Evolutionary conservation across 2,329 filamentous ascomycete genomes (phyloP), one percentile per base, ranked within the genome.

Genomic region (Colletotrichum lini): DNA sequence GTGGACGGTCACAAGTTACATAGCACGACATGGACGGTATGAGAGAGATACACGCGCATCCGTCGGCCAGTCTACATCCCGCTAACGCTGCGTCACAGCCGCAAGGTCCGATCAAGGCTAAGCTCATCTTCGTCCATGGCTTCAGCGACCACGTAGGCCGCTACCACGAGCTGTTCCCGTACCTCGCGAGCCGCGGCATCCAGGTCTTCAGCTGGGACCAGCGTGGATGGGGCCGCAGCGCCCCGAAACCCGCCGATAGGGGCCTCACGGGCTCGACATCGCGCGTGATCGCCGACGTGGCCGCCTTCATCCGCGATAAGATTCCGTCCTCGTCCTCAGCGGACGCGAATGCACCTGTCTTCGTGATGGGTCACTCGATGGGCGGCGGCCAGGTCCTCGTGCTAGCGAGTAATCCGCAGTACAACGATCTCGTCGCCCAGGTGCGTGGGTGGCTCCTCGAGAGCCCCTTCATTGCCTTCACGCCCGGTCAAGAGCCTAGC

Each of bases 331-430:
- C 53, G 35, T 40, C 53, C 18, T 56, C 6, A 2, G 30, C 52
- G 52, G 52, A 13, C 13, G 21, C 45, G 21, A 77, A 81, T 4
- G 82, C 85, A 45, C 94, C 94, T 0, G 78, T 97, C 18, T 98
- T 98, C 82, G 87, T 98, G 23, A 90, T 96, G 85, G 95, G 95
- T 64, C 94, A 98, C 82, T 95, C 92, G 26, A 98, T 98, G 94
- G 95, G 95, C 74, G 95, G 95, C 70, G 94, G 91, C 30, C 88
- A 97, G 81, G 88, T 91, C 7, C 83, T 97, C 10, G 90, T 89
- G 53, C 80, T 92, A 26, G 87, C 87, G 30, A 86, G 83, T 66
- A 84, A 87, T 65, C 79, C 85, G 0, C 72, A 80, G 66, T 87
- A 90, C 78, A 81, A 82, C 53, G 86, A 89, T 18, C 79, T 94